Conservation (phyloP, 768 basidiomycete species). For the Antrodiella citrinella region DNA sequence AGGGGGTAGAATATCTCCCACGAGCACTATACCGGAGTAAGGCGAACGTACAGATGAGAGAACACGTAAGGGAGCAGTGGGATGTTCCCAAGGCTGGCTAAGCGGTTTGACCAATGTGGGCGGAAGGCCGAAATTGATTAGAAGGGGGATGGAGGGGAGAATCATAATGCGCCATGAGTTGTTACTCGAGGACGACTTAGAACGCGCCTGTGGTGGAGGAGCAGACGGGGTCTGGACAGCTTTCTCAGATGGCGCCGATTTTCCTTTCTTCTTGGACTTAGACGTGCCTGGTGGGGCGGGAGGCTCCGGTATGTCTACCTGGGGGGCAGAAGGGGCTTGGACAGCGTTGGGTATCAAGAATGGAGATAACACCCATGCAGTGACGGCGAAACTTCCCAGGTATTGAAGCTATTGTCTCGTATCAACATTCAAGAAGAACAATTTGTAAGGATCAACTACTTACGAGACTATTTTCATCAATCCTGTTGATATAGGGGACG, state of each 20-base stretch:
- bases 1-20: constrained; percentile 59
- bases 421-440: too few species aligned
- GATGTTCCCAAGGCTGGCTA: constrained; percentile 40
- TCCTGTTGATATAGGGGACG: constrained; percentile 8
- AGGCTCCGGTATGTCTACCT: neutral
- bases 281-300: neutral
- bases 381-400: constrained; percentile 5
- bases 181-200: neutral
- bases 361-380: constrained; percentile 5
- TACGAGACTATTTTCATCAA: constrained; percentile 13
- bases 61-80: constrained; percentile 49
- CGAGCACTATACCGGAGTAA: constrained; percentile 72
- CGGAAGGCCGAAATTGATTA: constrained; percentile 34
- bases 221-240: neutral
- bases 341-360: constrained; percentile 6
- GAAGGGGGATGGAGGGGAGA: constrained; percentile 24
- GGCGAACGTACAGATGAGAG: constrained; percentile 58
- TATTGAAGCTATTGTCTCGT: constrained; percentile 3
- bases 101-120: constrained; percentile 54
- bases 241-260: neutral
- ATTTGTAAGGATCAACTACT: neutral
- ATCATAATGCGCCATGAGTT: constrained; percentile 7
- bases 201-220: neutral
- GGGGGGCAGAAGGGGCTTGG: neutral
- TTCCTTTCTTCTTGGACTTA: neutral